A percentile compares a stretch with the other conserved stretches of the same genome.
These are phyloP conservation scores for Carex littledalei DNA, from an alignment of 176 grass and related monocot genomes.

Conservation along the genomic window DNA sequence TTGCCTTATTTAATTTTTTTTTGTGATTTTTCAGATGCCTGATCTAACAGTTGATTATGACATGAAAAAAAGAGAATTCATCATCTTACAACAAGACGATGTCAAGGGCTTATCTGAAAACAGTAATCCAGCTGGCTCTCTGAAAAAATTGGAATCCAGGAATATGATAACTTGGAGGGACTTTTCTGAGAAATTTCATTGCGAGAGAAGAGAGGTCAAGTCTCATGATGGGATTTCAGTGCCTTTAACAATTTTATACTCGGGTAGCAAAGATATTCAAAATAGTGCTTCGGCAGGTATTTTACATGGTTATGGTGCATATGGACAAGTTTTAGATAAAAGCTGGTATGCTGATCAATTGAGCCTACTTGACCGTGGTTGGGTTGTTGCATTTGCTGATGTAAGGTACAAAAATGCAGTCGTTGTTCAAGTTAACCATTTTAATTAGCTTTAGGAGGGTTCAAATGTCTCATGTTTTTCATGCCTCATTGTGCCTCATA, in stretches of 20 bases:
- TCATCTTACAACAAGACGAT: constrained; percentile 77
- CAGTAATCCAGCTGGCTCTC: constrained; percentile 23
- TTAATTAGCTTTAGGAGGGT: neutral
- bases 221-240: constrained; percentile 67
- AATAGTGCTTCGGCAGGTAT: constrained; percentile 56
- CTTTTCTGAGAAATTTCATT: constrained; percentile 61
- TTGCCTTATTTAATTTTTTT: constrained; percentile 4
- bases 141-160: constrained; percentile 36
- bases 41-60: constrained; percentile 89
- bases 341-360: constrained; percentile 85
- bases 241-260: constrained; percentile 62
- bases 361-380: constrained; percentile 77
- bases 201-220: constrained; percentile 57
- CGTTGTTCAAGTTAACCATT: neutral
- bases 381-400: constrained; percentile 92
- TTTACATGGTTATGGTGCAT: constrained; percentile 90
- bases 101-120: constrained; percentile 35
- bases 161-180: constrained; percentile 55
- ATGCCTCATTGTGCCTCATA: no score
- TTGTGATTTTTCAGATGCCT: constrained; percentile 48
- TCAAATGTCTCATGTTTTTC: no score
- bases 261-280: constrained; percentile 23
- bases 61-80: constrained; percentile 55
- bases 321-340: constrained; percentile 93
- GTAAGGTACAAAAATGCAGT: constrained; percentile 55